Base-by-base conservation (phyloP, 345 rosid genomes). In the Boechera stricta region DNA sequence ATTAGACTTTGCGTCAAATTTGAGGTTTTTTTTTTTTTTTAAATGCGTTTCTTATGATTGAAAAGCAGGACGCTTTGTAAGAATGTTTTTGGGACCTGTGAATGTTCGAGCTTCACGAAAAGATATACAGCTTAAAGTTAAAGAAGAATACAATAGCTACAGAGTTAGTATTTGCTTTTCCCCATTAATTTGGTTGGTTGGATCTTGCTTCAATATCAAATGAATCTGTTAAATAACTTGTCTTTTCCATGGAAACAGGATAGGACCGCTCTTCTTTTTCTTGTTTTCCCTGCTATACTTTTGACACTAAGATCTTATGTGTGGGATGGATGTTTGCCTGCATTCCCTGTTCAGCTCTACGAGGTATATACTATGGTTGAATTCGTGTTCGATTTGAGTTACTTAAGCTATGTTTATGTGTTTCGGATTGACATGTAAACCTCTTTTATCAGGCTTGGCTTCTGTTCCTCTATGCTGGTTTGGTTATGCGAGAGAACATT, bases 71-170 rank as follows among this genome's bases (percentile, higher is more conserved):
- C 72, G 85, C 18, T 91, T 96, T 62, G 82, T 96, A 12, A 89
- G 82, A 80, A 91, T 86, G 96, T 93, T 96, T 79, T 59, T 96
- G 82, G 99, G 99, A 15, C 98, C 99, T 53, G 87, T 96, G 62
- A 96, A 93, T 80, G 99, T 96, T 63, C 88, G 92, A 36, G 98
- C 98, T 61, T 79, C 89, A 45, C 85, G 87, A 39, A 93, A 93
- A 84, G 98, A 93, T 60, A 85, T 96, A 45, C 98, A 90, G 53
- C 86, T 91, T 80, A 93, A 96, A 88, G 98, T 96, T 75, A 96
- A 96, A 82, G 99, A 96, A 81, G 99, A 96, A 81, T 96, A 96
- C 83, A 96, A 93, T 84, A 87, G 93, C 75, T 96, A 91, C 83
- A 86, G 98, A 82, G 99, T 80, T 73, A 67, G 82, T 73, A 3